These are phyloP conservation scores for Isatis lusitanica DNA, from an alignment of 441 rosid genomes.

Conservation along the genomic window DNA sequence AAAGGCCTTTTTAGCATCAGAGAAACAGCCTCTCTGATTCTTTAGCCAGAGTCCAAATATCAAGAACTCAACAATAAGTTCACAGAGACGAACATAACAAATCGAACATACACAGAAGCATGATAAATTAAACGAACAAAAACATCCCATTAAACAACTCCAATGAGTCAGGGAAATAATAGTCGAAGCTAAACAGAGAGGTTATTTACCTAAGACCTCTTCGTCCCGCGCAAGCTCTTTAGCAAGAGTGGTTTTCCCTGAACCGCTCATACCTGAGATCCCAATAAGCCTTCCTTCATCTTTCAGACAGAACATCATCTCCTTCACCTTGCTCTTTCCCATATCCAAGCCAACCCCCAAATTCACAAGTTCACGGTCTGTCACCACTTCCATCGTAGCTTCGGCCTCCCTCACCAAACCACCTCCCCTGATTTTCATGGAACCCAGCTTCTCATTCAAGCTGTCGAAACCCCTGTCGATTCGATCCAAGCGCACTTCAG, in stretches of 20 bases:
- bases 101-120: background rate
- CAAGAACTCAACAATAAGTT: background rate
- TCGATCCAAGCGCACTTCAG: slow-evolving; percentile 53
- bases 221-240: slow-evolving; percentile 58
- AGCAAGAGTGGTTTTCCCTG: slow-evolving; percentile 59
- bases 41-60: too few relatives aligned
- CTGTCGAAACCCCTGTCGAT: slow-evolving; percentile 41
- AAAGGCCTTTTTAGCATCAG: background rate
- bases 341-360: slow-evolving; percentile 48
- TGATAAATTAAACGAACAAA: background rate
- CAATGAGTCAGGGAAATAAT: background rate
- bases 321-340: slow-evolving; percentile 72
- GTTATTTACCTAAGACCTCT: slow-evolving; percentile 52
- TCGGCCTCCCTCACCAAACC: slow-evolving; percentile 62
- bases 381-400: slow-evolving; percentile 40
- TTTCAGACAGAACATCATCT: slow-evolving; percentile 47
- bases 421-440: slow-evolving; percentile 64
- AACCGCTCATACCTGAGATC: slow-evolving; percentile 69
- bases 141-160: background rate
- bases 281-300: slow-evolving; percentile 54
- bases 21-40: too few relatives aligned
- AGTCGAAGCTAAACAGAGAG: background rate
- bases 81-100: background rate
- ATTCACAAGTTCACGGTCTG: slow-evolving; percentile 30
- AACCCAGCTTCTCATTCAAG: slow-evolving; percentile 53